Conservation (phyloP, 129 eudicot species). For the Apium graveolens region DNA sequence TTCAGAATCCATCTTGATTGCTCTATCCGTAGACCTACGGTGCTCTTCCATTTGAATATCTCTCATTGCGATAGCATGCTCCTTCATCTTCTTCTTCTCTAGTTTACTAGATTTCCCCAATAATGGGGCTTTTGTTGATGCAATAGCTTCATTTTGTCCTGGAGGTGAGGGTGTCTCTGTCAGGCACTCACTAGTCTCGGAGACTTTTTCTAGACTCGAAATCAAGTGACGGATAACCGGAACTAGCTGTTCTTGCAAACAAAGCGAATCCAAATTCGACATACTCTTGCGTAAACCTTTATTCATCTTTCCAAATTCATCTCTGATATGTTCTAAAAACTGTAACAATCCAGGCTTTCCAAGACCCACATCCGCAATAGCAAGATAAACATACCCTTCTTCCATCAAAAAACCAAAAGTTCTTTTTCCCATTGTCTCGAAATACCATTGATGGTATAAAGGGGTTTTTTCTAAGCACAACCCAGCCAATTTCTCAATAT, state of each 20-base stretch:
- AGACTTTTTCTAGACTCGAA: conserved; percentile 34
- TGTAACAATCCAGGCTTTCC: conserved; percentile 34
- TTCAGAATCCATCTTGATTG: conserved; percentile 32
- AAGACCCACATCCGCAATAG: conserved; percentile 36
- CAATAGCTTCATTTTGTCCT: conserved; percentile 28
- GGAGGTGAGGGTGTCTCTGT: conserved; percentile 23
- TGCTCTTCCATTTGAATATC: conserved; percentile 59
- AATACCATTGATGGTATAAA: conserved; percentile 69
- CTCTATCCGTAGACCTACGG: conserved; percentile 46
- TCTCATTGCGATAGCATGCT: conserved; percentile 52
- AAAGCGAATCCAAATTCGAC: conserved; percentile 29
- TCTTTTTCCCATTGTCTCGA: conserved; percentile 43
- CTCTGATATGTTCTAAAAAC: conserved; percentile 48
- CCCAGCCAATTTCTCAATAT: conserved; percentile 54
- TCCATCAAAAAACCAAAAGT: conserved; percentile 68
- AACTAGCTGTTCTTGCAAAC: conserved; percentile 32
- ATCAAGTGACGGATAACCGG: conserved; percentile 44
- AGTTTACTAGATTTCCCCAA: conserved; percentile 50
- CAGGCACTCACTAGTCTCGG: conserved; percentile 14
- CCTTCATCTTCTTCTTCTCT: conserved; percentile 52
- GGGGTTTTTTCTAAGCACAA: conserved; percentile 62
- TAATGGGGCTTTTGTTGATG: conserved; percentile 64
- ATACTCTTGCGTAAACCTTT: conserved; percentile 36
- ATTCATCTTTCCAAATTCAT: conserved; percentile 47
- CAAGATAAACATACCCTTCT: conserved; percentile 52